Evolutionary conservation across 305 asterid genomes (phyloP), one percentile per base, ranked within the genome.

Genomic region (Salvia sclarea): DNA sequence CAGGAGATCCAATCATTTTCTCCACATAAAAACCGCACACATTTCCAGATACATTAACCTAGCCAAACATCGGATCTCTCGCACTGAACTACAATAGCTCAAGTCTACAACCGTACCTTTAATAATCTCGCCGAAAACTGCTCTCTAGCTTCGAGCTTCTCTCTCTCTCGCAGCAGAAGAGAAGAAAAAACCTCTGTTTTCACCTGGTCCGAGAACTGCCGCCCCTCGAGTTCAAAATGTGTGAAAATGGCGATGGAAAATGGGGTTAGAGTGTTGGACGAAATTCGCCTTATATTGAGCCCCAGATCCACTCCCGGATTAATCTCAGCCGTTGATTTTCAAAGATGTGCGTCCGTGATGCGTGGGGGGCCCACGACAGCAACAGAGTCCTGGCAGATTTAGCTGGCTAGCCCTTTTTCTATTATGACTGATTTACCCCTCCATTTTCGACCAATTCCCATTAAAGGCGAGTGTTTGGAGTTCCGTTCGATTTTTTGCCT

Each of bases 321-420:
- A 63, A 82, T 84, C 74, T 17, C 37, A 22, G 77, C 81, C 83
- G 79, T 76, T 31, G 43, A 48, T 59, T 33, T 18, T 41, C 31
- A 6, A 64, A 50, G 71, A 67, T 66, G 65, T 41, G 68, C 44
- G 66, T 25, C 62, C 60, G 68, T 66, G 77, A 70, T 50, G 76
- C 67, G 76, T 59, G 80, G 70, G 91, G 91, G 58, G 61, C 88
- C 82, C 82, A 77, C 58, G 83, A 81, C 85, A 81, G 75, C 85
- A 60, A 75, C 78, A 64, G 74, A 17, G 52, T 76, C 77, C 62
- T 35, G 80, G 79, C 66, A 62, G 45, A 52, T 65, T 57, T 76
- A 75, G 83, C 85, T 79, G 85, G 78, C 76, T 73, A 57, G 31
- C 76, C 67, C 79, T 71, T 66, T 10, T 3, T 50, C 44, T 71